Conservation (phyloP, 805 yeast species). For the Naumovozyma baii region DNA sequence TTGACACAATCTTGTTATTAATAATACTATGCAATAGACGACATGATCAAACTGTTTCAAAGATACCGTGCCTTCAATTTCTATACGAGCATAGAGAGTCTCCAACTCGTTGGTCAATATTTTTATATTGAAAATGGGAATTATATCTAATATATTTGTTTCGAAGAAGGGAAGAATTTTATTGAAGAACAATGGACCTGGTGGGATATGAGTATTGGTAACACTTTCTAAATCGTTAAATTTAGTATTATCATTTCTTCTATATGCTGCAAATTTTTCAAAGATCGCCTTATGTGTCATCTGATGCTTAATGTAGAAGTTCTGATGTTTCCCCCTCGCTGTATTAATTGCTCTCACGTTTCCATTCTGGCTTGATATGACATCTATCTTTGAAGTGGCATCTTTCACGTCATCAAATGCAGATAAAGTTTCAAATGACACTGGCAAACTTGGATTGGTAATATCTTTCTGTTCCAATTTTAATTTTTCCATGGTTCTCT, state of each 20-base stretch:
- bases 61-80: slow-evolving; percentile 4
- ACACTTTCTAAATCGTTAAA: slow-evolving; percentile 5
- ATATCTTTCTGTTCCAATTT: slow-evolving; percentile 3
- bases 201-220: slow-evolving; percentile 11
- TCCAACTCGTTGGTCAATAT: slow-evolving; percentile 10
- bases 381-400: not conserved
- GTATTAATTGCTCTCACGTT: not conserved
- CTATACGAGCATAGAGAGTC: slow-evolving; percentile 12
- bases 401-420: slow-evolving; percentile 18
- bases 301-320: slow-evolving; percentile 10
- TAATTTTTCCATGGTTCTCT: slow-evolving; percentile 13
- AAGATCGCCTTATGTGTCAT: slow-evolving; percentile 18
- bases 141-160: slow-evolving; percentile 11
- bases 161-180: slow-evolving; percentile 18
- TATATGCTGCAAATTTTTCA: slow-evolving; percentile 21
- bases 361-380: not conserved
- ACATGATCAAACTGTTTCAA: slow-evolving; percentile 20
- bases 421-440: slow-evolving; percentile 17
- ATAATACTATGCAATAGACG: slow-evolving; percentile 15
- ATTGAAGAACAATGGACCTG: slow-evolving; percentile 10
- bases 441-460: slow-evolving; percentile 15
- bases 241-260: slow-evolving; percentile 13
- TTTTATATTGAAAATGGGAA: slow-evolving; percentile 20
- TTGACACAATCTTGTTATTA: slow-evolving; percentile 19
- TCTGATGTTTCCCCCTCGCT: slow-evolving; percentile 2